Evolutionary conservation across 306 rosid genomes (phyloP), one percentile per base, ranked within the genome.

Genomic region (Abrus pulchellus): DNA sequence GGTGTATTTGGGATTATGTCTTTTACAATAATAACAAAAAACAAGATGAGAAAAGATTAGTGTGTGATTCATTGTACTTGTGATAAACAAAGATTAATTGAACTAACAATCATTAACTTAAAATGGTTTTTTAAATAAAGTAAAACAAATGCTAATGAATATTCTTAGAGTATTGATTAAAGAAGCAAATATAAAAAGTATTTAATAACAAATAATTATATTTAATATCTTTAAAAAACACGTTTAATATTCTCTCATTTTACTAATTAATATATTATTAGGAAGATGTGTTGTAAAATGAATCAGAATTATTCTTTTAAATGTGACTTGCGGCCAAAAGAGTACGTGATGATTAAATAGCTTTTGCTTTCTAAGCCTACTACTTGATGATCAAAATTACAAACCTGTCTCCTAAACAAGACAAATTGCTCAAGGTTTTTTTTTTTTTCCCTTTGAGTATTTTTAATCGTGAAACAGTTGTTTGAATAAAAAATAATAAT

Each of bases 1-100:
- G 55, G 68, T 68, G 40, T 85, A 71, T 81, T 81, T 85, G 75
- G 74, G 74, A 85, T 72, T 66, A 34, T 52, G 78, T 77, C 81
- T 53, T 67, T 72, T 73, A 34, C 54, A 59, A 77, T 48, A 76
- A 85, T 9, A 59, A 56, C 69, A 72, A 77, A 59, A 77, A n/a
- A 64, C 81, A 61, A 67, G 52, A 73, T 59, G 78, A 50, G 50
- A 57, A 68, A 57, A 77, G 44, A 45, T 74, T 60, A 68, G n/a
- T 68, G 54, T 52, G 33, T 6, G 72, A 54, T 78, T 56, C 77
- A 32, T 44, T 82, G 82, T 85, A 82, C 86, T 82, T 60, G 54
- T 20, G 9, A 64, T 47, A 76, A 40, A 28, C 59, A 82, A 60
- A 38, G 11, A 76, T 28, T 54, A 34, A 63, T 70, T 43, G 7